Percentiles rank a stretch among this genome's conserved stretches.
phyloP scores from a whole-genome alignment of 2,329 filamentous ascomycete genomes.

The Acrocalymma vagum region DNA sequence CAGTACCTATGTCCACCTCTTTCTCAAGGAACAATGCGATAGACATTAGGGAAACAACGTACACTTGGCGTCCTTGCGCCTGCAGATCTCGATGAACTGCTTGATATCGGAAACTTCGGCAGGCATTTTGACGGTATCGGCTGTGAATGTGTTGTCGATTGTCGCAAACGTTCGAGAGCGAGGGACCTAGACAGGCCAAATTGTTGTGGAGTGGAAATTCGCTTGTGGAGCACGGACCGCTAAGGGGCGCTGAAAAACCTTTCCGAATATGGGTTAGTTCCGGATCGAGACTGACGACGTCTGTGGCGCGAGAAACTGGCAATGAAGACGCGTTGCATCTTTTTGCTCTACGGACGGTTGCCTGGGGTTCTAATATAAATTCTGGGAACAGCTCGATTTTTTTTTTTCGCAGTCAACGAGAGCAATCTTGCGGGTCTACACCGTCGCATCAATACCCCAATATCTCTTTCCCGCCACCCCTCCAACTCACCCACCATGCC shows the following conservation, averaged over 20 bases:
- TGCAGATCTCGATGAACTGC: slow-evolving; percentile 99
- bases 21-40: slow-evolving; percentile 1
- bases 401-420: too few relatives aligned
- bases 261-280: slow-evolving; percentile 26
- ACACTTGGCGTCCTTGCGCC: slow-evolving; percentile 99
- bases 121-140: slow-evolving; percentile 82
- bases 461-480: slow-evolving; percentile 1
- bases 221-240: slow-evolving; percentile 42
- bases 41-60: slow-evolving; percentile 59
- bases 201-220: slow-evolving; percentile 44
- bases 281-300: slow-evolving; percentile 28
- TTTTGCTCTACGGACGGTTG: slow-evolving; percentile 18
- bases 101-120: slow-evolving; percentile 98
- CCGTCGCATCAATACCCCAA: too few relatives aligned
- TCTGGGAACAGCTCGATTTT: too few relatives aligned
- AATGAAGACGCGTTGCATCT: slow-evolving; percentile 13
- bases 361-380: slow-evolving; percentile 8
- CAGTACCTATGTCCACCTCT: slow-evolving; percentile 1
- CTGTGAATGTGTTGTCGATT: slow-evolving; percentile 5
- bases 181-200: slow-evolving; percentile 21
- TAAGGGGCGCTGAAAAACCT: slow-evolving; percentile 31
- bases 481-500: slow-evolving; percentile 49
- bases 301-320: slow-evolving; percentile 27
- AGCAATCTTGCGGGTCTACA: too few relatives aligned
- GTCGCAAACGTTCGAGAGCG: slow-evolving; percentile 6